Evolutionary conservation across 352 stramenopile species (phyloP), one percentile per base, ranked within the genome.

Genomic region (Phytopythium ostracodes): DNA sequence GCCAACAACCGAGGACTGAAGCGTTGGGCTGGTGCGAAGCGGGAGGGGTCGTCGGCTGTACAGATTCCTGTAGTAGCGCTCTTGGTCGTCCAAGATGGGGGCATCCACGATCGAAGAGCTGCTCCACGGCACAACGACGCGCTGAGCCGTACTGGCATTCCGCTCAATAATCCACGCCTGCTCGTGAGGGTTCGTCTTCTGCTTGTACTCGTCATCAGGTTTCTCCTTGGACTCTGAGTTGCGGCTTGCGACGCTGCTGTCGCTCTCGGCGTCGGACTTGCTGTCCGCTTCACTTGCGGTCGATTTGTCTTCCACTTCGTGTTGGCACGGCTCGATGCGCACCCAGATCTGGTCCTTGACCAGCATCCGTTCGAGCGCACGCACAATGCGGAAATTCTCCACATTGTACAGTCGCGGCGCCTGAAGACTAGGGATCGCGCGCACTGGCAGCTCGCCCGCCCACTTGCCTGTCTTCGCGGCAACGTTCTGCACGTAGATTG

Each of bases 261-360:
- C 42, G 35, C 29, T 66, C 17, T 66, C 56, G 1, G 20, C 38
- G 10, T 72, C 63, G 18, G 50, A 25, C 22, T 68, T 64, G 43
- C 56, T 57, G 20, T 73, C 58, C 20, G 18, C 25, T 33, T 74
- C 60, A 8, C 44, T 27, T 20, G n/a, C 51, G 33, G 22, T 56
- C 6, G 65, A 56, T 4, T 59, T 67, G 18, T 64, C 11, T 47
- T 47, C 52, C 40, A 38, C 6, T 43, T 62, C 29, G 40, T 54
- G 42, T 31, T 68, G 65, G 42, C 67, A 44, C 31, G 66, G 55
- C 35, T 73, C 57, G 38, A 87, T 82, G 15, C 72, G 77, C 17
- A 92, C 56, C 84, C 84, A 92, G 18, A 91, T 70, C 6, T 85
- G 79, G 56, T 92, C 81, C 62, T 92, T 88, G 17, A 92, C 69